phyloP scores from a whole-genome alignment of 768 basidiomycete genomes.

The Strobilomyces confusus region DNA sequence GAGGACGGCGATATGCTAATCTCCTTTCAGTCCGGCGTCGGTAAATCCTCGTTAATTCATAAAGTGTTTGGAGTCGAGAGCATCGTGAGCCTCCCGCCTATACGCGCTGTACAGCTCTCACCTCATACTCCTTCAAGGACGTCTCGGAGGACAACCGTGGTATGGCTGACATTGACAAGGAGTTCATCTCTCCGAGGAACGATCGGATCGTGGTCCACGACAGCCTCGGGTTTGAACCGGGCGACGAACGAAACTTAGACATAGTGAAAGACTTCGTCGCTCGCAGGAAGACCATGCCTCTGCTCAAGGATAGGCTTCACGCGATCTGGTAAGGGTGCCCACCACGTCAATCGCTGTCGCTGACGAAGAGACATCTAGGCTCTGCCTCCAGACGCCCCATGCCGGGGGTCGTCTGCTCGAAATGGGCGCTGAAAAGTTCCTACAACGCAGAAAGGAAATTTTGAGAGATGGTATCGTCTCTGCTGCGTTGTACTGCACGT shows the following conservation, averaged over 20 bases:
- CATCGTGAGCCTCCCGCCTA: conserved; percentile 4
- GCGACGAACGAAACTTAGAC: not conserved
- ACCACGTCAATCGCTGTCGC: not conserved
- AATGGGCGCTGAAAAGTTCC: conserved; percentile 9
- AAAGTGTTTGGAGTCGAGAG: conserved; percentile 11
- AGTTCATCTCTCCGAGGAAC: conserved; percentile 11
- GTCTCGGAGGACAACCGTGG: not conserved
- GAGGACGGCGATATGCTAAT: not conserved
- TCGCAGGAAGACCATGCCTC: conserved; percentile 1
- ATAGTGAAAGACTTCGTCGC: not conserved
- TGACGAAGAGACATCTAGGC: conserved; percentile 5
- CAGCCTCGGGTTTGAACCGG: not conserved
- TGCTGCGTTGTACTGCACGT: not conserved
- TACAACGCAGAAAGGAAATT: not conserved
- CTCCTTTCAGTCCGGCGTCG: not conserved
- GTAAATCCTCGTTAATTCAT: not conserved
- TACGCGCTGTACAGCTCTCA: not conserved
- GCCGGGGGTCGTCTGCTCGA: conserved; percentile 15
- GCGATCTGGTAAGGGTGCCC: conserved; percentile 8
- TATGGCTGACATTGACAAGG: not conserved
- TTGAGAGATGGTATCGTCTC: conserved; percentile 3
- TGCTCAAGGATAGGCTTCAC: conserved; percentile 9
- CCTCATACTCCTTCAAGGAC: not conserved
- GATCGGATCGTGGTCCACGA: no score
- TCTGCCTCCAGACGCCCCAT: conserved; percentile 14